These are phyloP conservation scores for Plantago coronopus DNA, from an alignment of 305 asterid species.

Conservation along the genomic window DNA sequence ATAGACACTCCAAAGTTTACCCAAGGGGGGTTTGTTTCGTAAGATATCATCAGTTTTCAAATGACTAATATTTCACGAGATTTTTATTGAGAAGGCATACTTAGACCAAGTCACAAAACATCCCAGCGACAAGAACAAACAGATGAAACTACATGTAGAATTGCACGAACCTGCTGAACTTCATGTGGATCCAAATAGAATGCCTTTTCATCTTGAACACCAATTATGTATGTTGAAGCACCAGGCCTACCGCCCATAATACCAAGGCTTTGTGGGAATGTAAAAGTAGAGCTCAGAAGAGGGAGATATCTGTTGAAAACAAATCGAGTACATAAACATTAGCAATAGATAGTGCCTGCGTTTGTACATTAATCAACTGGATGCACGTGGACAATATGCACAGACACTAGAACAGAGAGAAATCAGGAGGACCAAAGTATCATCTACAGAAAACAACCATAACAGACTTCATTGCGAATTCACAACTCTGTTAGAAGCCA, in stretches of 20 bases:
- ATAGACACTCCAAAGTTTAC: no score
- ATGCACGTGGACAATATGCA: conserved; percentile 2
- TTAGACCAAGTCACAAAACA: no score
- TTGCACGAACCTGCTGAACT: conserved; percentile 70
- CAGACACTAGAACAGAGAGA: neutral
- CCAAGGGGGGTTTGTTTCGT: no score
- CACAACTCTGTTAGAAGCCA: no score
- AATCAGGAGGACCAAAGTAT: no score
- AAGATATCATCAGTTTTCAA: no score
- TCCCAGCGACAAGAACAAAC: conserved; percentile 14
- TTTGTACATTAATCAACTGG: conserved; percentile 10
- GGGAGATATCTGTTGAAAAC: conserved; percentile 70
- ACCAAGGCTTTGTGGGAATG: conserved; percentile 95
- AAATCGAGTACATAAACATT: conserved; percentile 1
- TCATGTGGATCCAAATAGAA: conserved; percentile 96
- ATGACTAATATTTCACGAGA: no score
- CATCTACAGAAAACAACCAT: no score
- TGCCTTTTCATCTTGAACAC: conserved; percentile 92
- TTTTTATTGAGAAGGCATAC: no score
- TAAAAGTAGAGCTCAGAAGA: conserved; percentile 66
- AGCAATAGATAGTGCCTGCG: conserved; percentile 2
- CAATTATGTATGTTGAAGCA: conserved; percentile 85
- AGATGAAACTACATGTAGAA: conserved; percentile 11
- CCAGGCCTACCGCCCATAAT: conserved; percentile 96
- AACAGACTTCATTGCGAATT: no score